Base-by-base conservation (phyloP, 305 asterid species). In the Rubia peregrina region DNA sequence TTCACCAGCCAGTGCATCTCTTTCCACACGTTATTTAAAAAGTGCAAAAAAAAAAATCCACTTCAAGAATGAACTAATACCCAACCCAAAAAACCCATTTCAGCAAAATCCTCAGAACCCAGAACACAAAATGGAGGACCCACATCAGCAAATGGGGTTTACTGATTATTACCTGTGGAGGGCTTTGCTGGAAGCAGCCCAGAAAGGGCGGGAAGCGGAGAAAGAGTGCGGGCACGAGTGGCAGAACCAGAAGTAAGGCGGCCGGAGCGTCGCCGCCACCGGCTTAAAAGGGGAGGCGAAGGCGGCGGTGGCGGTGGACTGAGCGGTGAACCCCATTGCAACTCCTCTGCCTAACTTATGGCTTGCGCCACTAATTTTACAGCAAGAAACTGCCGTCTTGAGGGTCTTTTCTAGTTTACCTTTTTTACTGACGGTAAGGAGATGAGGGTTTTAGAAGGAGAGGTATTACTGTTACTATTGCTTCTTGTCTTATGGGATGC, bases 291-390 rank as follows among this genome's bases (percentile, higher is more conserved):
- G 82, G 61, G 83, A 80, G 56, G 82, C 80, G 61, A 82, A 80
- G 56, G 82, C 80, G 55, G 81, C 80, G 51, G 83, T 69, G 61
- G 83, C 80, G 53, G 83, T 71, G 40, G 88, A 75, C 74, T 80
- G 96, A 77, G 85, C 65, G 70, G 87, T 79, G 81, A 89, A 88
- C 22, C 91, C 95, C 98, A 86, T 85, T 78, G 86, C 81, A 62
- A 87, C 89, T 92, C 66, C 86, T 81, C 82, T 84, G 66, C 89
- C 73, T 71, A 85, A 84, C 87, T 82, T 86, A 57, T 77, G 85
- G 90, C 92, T 87, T 75, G 77, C 75, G 78, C 88, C 81, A 82
- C 79, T 67, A 68, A 74, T 40, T 62, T 61, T 57, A 71, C 77
- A 69, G 76, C 69, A 80, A 80, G 80, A 77, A 82, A 82, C 81